Base-by-base conservation (phyloP, 163 green algal genomes). In the Chloromonas sp. region DNA sequence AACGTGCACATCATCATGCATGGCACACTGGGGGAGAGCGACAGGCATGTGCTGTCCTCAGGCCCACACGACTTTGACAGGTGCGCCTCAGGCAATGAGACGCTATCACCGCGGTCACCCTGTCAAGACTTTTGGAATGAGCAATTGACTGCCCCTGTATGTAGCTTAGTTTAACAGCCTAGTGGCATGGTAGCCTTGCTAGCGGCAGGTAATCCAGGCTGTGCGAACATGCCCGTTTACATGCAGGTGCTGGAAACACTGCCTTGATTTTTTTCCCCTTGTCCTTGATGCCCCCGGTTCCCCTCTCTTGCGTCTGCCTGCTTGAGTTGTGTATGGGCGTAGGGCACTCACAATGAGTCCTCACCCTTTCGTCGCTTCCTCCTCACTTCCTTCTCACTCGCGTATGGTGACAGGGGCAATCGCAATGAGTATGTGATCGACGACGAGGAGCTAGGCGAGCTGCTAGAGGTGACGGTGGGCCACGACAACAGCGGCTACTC, bases 1-100 rank as follows among this genome's bases (percentile, higher is more conserved):
- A 94, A 93, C 79, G 92, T 96, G 77, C 83, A 89, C 78, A 61
- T 96, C 3, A 60, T 89, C 61, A 89, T 96, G 86, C 89, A 92
- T 79, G 90, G 91, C 60, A 82, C 84, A 11, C 81, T 90, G 59
- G 89, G 88, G 0, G 88, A 93, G 81, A 83, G 88, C 58, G 3
- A 74, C 62, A 71, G 87, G 0, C 89, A 93, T 76, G 81, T 91
- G 13, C 87, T 94, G 70, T 70, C 85, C 58, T 87, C 83, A 15
- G 87, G 90, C 15, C 70, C 77, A 2, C 74, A 89, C 15, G 84
- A 90, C 71, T 93, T 94, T 83, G 86, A 92, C 13, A 87, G 91
- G 91, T 93, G 84, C 36, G 2, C 74, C 36, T 76, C 8, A 76
- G 70, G 70, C 8, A 8, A n/a, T 8, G 8, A 76, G 13, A 76